Evolutionary conservation across 257 asterid species (phyloP).

Genomic region (Jaltomata sinuosa): DNA sequence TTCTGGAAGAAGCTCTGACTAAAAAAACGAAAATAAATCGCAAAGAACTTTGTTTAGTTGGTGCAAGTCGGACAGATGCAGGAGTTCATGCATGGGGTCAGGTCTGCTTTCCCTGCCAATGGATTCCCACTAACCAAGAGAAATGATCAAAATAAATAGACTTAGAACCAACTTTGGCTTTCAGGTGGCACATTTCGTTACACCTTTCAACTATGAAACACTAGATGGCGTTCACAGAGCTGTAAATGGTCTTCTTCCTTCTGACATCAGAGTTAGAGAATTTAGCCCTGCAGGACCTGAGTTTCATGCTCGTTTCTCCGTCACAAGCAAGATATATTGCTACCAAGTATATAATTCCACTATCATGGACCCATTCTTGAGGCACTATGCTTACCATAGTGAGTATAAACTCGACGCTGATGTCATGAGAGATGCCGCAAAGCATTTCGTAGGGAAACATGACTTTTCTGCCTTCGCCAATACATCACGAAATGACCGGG

Average conservation of each 20-base stretch:
- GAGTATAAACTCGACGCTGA: constrained; percentile 48
- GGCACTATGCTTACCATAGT: constrained; percentile 73
- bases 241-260: constrained; percentile 71
- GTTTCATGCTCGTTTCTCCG: constrained; percentile 95
- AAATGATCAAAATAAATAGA: not conserved
- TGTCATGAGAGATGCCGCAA: constrained; percentile 71
- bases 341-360: constrained; percentile 68
- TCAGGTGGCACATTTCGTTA: constrained; percentile 79
- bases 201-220: constrained; percentile 68
- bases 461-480: constrained; percentile 87
- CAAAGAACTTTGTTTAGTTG: constrained; percentile 55
- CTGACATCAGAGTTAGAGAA: constrained; percentile 70
- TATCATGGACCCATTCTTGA: constrained; percentile 71
- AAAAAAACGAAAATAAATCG: constrained; percentile 51
- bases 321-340: constrained; percentile 58
- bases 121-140: not conserved
- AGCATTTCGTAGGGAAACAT: constrained; percentile 60
- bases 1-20: constrained; percentile 62
- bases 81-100: constrained; percentile 98
- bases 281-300: constrained; percentile 62
- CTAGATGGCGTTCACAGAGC: constrained; percentile 63
- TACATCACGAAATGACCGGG: constrained; percentile 59
- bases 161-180: constrained; percentile 7
- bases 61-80: constrained; percentile 90
- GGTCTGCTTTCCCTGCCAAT: constrained; percentile 36